These are phyloP conservation scores for Lasiosphaeria miniovina DNA, from an alignment of 495 filamentous ascomycete species.

Conservation along the genomic window DNA sequence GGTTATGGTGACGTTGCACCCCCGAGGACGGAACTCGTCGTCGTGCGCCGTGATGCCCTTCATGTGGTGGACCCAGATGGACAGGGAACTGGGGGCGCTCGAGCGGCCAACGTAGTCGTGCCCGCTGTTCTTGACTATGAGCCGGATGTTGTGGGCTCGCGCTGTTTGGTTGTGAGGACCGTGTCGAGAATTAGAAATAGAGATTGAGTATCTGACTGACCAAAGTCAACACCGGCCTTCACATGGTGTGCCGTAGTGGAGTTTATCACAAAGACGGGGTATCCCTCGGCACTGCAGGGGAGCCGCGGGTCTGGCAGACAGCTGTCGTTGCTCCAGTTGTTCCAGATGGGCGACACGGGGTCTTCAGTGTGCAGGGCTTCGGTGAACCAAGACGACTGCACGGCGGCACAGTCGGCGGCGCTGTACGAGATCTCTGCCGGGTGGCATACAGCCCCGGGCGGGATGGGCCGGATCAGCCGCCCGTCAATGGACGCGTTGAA, in stretches of 20 bases:
- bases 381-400: constrained; percentile 30
- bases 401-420: constrained; percentile 26
- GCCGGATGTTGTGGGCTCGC: constrained; percentile 49
- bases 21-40: constrained; percentile 27
- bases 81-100: constrained; percentile 40
- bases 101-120: constrained; percentile 56
- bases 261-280: constrained; percentile 45
- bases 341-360: constrained; percentile 37
- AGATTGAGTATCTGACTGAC: constrained; percentile 13
- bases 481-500: constrained; percentile 39
- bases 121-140: constrained; percentile 62
- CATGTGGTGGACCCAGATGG: constrained; percentile 49
- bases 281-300: constrained; percentile 34
- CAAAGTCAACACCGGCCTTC: constrained; percentile 40
- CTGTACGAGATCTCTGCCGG: constrained; percentile 24
- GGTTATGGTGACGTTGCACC: constrained; percentile 30
- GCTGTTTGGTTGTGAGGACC: constrained; percentile 21
- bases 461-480: constrained; percentile 46
- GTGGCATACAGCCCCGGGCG: constrained; percentile 55
- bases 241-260: constrained; percentile 38
- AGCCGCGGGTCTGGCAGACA: constrained; percentile 34
- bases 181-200: neutral
- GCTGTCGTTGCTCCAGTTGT: constrained; percentile 41
- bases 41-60: constrained; percentile 32
- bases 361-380: constrained; percentile 32